phyloP scores from a whole-genome alignment of 441 rosid genomes.

The Erysimum cheiri region DNA sequence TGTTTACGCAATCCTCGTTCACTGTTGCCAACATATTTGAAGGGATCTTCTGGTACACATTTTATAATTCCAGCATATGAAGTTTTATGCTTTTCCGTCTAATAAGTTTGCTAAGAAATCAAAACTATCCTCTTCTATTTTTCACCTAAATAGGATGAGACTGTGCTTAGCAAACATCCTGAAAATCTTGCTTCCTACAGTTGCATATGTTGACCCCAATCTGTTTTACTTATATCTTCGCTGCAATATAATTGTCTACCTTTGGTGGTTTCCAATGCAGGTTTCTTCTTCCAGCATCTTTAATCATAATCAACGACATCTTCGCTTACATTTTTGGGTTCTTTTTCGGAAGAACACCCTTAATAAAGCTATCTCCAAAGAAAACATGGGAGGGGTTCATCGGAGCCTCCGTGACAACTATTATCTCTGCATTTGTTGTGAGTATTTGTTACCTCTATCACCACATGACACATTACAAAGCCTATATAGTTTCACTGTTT shows the following conservation, averaged over 20 bases:
- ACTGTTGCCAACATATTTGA: slow-evolving; percentile 94
- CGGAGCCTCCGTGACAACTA: slow-evolving; percentile 87
- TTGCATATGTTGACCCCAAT: background rate
- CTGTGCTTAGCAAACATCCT: background rate
- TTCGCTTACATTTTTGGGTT: slow-evolving; percentile 88
- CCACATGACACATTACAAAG: background rate
- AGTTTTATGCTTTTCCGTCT: background rate
- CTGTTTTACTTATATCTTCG: background rate
- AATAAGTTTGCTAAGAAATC: background rate
- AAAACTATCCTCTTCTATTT: background rate
- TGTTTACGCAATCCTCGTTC: slow-evolving; percentile 86
- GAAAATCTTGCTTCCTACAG: background rate
- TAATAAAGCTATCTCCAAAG: slow-evolving; percentile 96
- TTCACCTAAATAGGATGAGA: slow-evolving; percentile 1
- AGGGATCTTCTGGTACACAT: slow-evolving; percentile 87
- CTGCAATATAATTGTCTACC: slow-evolving; percentile 11
- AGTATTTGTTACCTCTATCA: slow-evolving; percentile 39
- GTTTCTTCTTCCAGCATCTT: slow-evolving; percentile 97
- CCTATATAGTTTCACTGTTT: slow-evolving; percentile 17
- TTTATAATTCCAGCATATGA: background rate
- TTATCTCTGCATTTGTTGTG: slow-evolving; percentile 84
- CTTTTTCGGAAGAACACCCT: slow-evolving; percentile 94
- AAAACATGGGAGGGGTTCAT: slow-evolving; percentile 98
- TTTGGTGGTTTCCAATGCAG: slow-evolving; percentile 49
- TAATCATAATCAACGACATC: slow-evolving; percentile 82